Base-by-base conservation (phyloP, 768 basidiomycete genomes). In the Cystobasidium ongulense region DNA sequence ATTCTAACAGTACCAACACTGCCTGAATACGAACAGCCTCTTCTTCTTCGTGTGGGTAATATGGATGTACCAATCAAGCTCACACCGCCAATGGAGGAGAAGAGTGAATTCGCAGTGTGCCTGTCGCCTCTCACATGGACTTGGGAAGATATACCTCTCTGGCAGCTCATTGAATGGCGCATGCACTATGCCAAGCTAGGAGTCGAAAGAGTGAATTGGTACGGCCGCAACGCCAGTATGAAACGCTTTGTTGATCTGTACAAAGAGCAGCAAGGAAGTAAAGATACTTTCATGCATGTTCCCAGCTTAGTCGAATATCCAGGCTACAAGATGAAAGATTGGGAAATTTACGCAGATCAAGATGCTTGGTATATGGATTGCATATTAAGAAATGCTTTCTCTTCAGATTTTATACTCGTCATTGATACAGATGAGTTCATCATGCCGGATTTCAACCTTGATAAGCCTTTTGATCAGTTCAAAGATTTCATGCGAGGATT, bases 311-410 rank as follows among this genome's bases (percentile, higher is more conserved):
- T 64, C 11, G 35, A 46, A 35, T 46, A 35, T 15, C 23, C 35
- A 27, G 63, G 41, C 10, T 36, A 36, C 38, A 27, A 35, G 13
- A 64, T 64, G 35, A 4, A 64, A 38, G 25, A 5, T 17, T 64
- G 63, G 63, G 63, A 64, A 25, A 64, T 39, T 8, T 64, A 64
- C 63, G 63, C 33, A 15, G 63, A 64, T 27, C 63, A 64, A 46
- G 63, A 64, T 64, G 63, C 41, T 46, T 64, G 63, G 63, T 64
- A 64, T 25, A 64, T 64, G 63, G 63, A 64, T n/a, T 64, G 63
- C 63, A 64, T 64, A 27, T 11, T 38, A 23, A 29, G 63, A 3
- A 64, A 64, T 39, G 63, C 63, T 38, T 46, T 64, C 63, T 39
- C 63, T 18, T 64, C 63, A 10, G 63, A 64, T 25, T 64, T 64